These are phyloP conservation scores for Malassezia psittaci DNA, from an alignment of 1,284 basidiomycete genomes.

Conservation along the genomic window DNA sequence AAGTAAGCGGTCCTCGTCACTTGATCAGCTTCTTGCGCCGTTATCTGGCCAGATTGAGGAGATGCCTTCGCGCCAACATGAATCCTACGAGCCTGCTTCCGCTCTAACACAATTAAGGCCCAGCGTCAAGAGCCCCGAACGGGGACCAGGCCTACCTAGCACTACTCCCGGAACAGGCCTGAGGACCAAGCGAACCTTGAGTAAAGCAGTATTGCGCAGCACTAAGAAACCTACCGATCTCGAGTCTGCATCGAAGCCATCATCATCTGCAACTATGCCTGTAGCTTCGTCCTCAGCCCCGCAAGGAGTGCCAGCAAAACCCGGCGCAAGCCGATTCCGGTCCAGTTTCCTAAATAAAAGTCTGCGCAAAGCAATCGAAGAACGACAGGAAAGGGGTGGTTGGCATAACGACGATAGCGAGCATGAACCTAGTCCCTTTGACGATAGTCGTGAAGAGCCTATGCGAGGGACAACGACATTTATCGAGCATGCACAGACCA, in stretches of 20 bases:
- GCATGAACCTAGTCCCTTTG: slow-evolving; percentile 6
- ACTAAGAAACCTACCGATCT: slow-evolving; percentile 5
- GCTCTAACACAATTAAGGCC: not conserved
- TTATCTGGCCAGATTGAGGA: not conserved
- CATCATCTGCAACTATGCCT: not conserved
- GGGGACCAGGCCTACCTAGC: not conserved
- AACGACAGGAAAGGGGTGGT: slow-evolving; percentile 19
- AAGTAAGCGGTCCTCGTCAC: not conserved
- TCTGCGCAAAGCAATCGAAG: slow-evolving; percentile 31
- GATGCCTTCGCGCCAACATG: not conserved
- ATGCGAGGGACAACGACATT: not conserved
- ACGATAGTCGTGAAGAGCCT: not conserved
- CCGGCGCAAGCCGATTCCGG: slow-evolving; percentile 18
- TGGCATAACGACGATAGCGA: slow-evolving; percentile 22
- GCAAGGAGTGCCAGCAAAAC: not conserved
- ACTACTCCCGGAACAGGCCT: slow-evolving; percentile 7
- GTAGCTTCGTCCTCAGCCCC: not conserved
- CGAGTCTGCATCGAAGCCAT: too few relatives aligned
- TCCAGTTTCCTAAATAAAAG: slow-evolving; percentile 43
- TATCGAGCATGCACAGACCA: too few relatives aligned
- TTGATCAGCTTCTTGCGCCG: not conserved
- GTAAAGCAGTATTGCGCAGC: slow-evolving; percentile 4
- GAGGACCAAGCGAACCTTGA: slow-evolving; percentile 14
- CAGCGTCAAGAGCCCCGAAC: not conserved
- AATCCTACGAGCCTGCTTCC: not conserved